Conservation (phyloP, 768 basidiomycete species). For the Phylloporus arenicola region DNA sequence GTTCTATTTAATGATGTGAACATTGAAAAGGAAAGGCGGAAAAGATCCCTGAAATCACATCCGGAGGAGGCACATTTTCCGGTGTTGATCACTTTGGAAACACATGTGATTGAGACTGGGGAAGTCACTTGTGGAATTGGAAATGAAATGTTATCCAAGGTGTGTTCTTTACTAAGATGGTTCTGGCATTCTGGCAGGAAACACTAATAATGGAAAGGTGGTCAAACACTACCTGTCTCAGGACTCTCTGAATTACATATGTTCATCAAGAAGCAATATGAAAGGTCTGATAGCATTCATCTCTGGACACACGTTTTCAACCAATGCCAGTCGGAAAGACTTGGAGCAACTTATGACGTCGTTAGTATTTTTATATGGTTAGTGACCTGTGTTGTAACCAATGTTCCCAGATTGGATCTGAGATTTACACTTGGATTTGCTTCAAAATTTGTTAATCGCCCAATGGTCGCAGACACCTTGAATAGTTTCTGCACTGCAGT, state of each 20-base stretch:
- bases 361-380: too few relatives aligned
- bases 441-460: background rate
- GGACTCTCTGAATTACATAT: background rate
- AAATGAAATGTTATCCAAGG: background rate
- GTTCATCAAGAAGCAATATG: background rate
- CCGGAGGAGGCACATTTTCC: background rate
- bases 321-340: background rate
- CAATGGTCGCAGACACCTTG: background rate
- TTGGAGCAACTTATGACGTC: background rate
- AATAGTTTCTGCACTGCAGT: background rate
- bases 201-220: background rate
- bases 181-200: too few relatives aligned
- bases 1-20: background rate
- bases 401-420: background rate
- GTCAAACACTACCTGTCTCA: background rate
- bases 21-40: background rate
- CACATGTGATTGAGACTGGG: background rate
- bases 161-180: too few relatives aligned
- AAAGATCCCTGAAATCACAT: conserved; percentile 3
- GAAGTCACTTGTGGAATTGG: background rate
- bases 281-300: background rate
- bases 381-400: too few relatives aligned
- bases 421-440: background rate
- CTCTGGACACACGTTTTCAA: background rate
- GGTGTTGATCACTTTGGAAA: conserved; percentile 1